Evolutionary conservation across 1,284 basidiomycete genomes (phyloP).

Genomic region (Exobasidium rhododendri): DNA sequence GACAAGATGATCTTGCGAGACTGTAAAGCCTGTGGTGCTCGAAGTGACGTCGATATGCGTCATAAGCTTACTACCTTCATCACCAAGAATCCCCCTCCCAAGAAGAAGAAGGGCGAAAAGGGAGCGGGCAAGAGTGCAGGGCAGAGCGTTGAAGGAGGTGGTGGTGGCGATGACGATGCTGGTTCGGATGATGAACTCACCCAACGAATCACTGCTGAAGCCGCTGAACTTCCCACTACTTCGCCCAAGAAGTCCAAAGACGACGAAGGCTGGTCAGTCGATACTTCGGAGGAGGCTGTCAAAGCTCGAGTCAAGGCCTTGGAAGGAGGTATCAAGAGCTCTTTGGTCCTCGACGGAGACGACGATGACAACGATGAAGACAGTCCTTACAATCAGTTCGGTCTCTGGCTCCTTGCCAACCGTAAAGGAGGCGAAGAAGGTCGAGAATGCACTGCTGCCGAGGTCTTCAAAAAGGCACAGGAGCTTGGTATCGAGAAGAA

Average conservation of each 20-base stretch:
- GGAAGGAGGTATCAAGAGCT: constrained; percentile 64
- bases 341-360: constrained; percentile 68
- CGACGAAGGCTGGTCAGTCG: constrained; percentile 77
- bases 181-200: constrained; percentile 58
- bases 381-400: constrained; percentile 74
- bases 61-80: constrained; percentile 97
- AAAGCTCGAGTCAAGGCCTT: constrained; percentile 78
- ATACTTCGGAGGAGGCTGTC: constrained; percentile 87
- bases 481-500: constrained; percentile 92
- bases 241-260: constrained; percentile 59
- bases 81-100: constrained; percentile 86
- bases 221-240: constrained; percentile 51
- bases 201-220: constrained; percentile 61
- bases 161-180: constrained; percentile 41
- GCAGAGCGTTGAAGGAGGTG: constrained; percentile 64
- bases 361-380: constrained; percentile 63
- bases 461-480: constrained; percentile 83
- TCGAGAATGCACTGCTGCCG: constrained; percentile 57
- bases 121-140: constrained; percentile 59
- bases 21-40: constrained; percentile 96
- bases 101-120: constrained; percentile 58
- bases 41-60: constrained; percentile 88
- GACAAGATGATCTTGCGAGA: constrained; percentile 78
- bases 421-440: constrained; percentile 58
- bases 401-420: constrained; percentile 81